Evolutionary conservation across 176 grass and related monocot genomes (phyloP), one percentile per base, ranked within the genome.

Genomic region (Chloris gayana): DNA sequence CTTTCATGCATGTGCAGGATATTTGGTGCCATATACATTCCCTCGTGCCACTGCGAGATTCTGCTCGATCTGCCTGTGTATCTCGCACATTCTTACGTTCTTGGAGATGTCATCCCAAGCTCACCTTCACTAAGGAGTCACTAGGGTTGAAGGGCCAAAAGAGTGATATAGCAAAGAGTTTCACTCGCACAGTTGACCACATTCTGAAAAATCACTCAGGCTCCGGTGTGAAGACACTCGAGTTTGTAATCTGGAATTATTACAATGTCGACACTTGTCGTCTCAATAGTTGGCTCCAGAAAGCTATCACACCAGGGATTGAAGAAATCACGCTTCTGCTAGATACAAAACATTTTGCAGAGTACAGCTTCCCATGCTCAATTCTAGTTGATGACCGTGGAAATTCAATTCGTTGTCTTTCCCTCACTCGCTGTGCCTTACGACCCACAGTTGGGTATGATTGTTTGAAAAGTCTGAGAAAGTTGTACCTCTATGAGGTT

Each of bases 121-220:
- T 73, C 4, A 24, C 1, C 4, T 33, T 73, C 9, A 54, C 18
- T 14, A 1, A 56, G 11, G 30, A 54, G 1, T 1, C 71, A 56
- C 27, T 53, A 5, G 17, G 70, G 4, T 51, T 73, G 46, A 73
- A 1, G 0, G 2, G 5, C 19, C 0, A 3, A 73, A 35, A 34
- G 10, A 5, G 11, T 37, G 19, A 27, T 12, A 4, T 25, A 12
- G n/a, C 34, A 1, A n/a, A 3, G 13, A 5, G 3, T 49, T 49
- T 31, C 53, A 34, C 2, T 11, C n/a, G 2, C 1, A 58, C 12
- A 38, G 71, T 73, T 24, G 31, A 56, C 10, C 19, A 35, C 2
- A 54, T 73, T 73, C 30, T 73, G 2, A 54, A 56, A 56, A 34
- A 35, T 56, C 71, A 73, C 51, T 58, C 12, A 25, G 72, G 51